These are phyloP conservation scores for Polychaeton citri DNA, from an alignment of 2,329 filamentous ascomycete species.

Conservation along the genomic window DNA sequence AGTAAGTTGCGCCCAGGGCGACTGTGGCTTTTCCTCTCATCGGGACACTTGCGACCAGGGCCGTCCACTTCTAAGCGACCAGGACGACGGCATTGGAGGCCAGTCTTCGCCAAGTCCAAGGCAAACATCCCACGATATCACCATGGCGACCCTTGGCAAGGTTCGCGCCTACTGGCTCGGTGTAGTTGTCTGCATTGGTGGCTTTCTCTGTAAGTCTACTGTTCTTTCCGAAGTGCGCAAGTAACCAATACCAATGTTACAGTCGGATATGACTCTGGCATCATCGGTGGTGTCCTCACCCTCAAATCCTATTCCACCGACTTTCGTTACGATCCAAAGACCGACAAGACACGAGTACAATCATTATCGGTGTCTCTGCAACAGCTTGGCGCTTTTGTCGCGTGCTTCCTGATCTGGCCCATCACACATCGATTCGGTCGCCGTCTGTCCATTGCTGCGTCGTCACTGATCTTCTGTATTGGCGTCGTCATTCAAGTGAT, in stretches of 20 bases:
- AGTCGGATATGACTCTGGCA: constrained; percentile 38
- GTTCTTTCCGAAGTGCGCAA: too few relatives aligned
- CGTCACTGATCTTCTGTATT: constrained; percentile 29
- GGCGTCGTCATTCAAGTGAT: constrained; percentile 34
- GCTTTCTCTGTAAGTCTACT: constrained; percentile 27
- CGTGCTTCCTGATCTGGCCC: constrained; percentile 37
- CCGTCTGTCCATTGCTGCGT: constrained; percentile 30
- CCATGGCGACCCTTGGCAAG: constrained; percentile 16
- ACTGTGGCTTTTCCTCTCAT: too few relatives aligned
- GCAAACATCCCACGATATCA: too few relatives aligned
- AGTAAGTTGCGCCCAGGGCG: too few relatives aligned
- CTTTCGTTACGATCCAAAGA: constrained; percentile 18
- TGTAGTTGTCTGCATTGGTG: constrained; percentile 38
- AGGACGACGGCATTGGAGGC: too few relatives aligned
- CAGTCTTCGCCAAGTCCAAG: too few relatives aligned
- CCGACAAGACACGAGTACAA: constrained; percentile 45
- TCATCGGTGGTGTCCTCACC: constrained; percentile 52
- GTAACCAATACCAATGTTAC: too few relatives aligned
- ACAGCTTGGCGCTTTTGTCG: constrained; percentile 44
- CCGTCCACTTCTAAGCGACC: too few relatives aligned
- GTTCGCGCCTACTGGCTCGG: constrained; percentile 40
- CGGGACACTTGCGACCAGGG: too few relatives aligned
- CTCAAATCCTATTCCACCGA: constrained; percentile 41
- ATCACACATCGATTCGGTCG: constrained; percentile 35
- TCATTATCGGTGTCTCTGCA: constrained; percentile 56